phyloP scores from a whole-genome alignment of 2,329 filamentous ascomycete species.

The Penicillium italicum region DNA sequence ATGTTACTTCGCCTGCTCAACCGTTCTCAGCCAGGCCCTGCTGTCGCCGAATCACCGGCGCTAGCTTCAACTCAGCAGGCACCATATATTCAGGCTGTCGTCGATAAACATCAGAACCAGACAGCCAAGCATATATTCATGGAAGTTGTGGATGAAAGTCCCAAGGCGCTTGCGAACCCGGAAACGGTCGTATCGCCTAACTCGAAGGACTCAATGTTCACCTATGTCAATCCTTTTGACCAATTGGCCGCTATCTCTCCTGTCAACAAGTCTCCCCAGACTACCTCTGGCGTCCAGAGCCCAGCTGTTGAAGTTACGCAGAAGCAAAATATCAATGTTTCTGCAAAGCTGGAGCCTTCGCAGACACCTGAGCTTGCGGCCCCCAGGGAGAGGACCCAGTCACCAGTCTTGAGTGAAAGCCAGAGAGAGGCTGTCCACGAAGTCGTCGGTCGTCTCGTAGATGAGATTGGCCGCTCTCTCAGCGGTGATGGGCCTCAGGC shows the following conservation, averaged over 20 bases:
- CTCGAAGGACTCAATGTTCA: constrained; percentile 54
- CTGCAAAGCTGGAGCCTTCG: constrained; percentile 19
- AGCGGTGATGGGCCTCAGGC: constrained; percentile 35
- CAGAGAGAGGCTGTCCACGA: constrained; percentile 67
- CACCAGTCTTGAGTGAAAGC: constrained; percentile 30
- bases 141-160: constrained; percentile 17
- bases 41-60: constrained; percentile 37
- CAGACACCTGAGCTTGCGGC: constrained; percentile 11
- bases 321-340: constrained; percentile 23
- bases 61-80: constrained; percentile 37
- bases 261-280: constrained; percentile 55
- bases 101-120: constrained; percentile 15
- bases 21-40: constrained; percentile 53
- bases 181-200: constrained; percentile 39
- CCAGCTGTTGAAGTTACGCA: constrained; percentile 33
- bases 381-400: constrained; percentile 18
- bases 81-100: constrained; percentile 23
- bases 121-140: constrained; percentile 5
- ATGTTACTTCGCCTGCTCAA: constrained; percentile 84
- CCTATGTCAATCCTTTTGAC: constrained; percentile 70
- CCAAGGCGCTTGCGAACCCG: constrained; percentile 26
- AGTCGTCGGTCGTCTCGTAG: constrained; percentile 64
- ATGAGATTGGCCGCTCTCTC: constrained; percentile 57
- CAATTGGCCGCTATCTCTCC: constrained; percentile 64
- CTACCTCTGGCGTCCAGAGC: constrained; percentile 41